Conservation (phyloP, 768 basidiomycete species). For the Amanita thiersii region DNA sequence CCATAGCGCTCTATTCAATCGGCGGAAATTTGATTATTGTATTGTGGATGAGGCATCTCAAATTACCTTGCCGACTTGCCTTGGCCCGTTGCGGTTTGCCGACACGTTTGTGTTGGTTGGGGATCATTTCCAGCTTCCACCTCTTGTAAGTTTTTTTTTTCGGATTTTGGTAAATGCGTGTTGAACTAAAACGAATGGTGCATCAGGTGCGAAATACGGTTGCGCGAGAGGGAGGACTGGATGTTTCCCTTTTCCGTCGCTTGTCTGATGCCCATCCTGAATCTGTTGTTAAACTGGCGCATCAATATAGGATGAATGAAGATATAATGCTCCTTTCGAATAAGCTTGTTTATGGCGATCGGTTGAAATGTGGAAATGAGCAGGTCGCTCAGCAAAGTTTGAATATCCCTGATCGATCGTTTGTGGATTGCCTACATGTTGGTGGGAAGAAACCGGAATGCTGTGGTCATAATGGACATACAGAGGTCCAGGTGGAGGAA, state of each 20-base stretch:
- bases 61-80: slow-evolving; percentile 90
- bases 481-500: slow-evolving; percentile 9
- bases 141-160: slow-evolving; percentile 49
- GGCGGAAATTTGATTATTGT: slow-evolving; percentile 88
- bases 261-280: slow-evolving; percentile 83
- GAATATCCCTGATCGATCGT: slow-evolving; percentile 37
- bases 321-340: slow-evolving; percentile 94
- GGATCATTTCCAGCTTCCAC: slow-evolving; percentile 95
- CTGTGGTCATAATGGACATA: slow-evolving; percentile 2
- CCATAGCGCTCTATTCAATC: slow-evolving; percentile 71
- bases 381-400: slow-evolving; percentile 56
- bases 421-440: slow-evolving; percentile 37
- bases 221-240: slow-evolving; percentile 81
- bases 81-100: slow-evolving; percentile 88
- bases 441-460: slow-evolving; percentile 7
- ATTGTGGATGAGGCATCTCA: slow-evolving; percentile 99
- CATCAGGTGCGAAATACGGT: slow-evolving; percentile 68
- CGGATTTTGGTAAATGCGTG: background rate
- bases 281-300: slow-evolving; percentile 75
- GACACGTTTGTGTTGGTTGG: slow-evolving; percentile 92
- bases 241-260: slow-evolving; percentile 82
- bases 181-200: slow-evolving; percentile 4
- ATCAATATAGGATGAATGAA: slow-evolving; percentile 95
- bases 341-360: slow-evolving; percentile 71
- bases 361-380: slow-evolving; percentile 72